A percentile compares a stretch with the other conserved stretches of the same genome.
Conservation (phyloP, 2,329 filamentous ascomycete species). For the Cordyceps javanica region DNA sequence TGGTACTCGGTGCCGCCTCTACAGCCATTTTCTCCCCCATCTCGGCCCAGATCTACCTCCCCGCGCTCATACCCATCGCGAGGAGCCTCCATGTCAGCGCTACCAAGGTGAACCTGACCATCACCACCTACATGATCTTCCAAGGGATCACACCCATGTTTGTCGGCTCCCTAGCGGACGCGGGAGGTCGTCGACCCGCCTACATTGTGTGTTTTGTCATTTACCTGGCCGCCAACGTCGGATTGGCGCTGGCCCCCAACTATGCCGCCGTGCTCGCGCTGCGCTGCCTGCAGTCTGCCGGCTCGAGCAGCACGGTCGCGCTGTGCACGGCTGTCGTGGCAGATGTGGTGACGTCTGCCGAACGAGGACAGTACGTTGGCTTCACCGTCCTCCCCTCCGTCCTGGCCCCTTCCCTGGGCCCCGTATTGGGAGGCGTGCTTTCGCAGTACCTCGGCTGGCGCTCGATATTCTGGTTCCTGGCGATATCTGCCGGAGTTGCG, state of each 20-base stretch:
- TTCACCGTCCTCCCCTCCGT: constrained; percentile 43
- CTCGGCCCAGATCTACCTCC: constrained; percentile 48
- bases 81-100: constrained; percentile 38
- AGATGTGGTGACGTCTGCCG: constrained; percentile 55
- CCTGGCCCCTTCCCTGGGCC: constrained; percentile 43
- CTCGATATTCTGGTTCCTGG: constrained; percentile 57
- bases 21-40: constrained; percentile 41
- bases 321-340: constrained; percentile 53
- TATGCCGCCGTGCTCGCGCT: constrained; percentile 47
- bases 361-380: constrained; percentile 55
- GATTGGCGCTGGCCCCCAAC: constrained; percentile 42
- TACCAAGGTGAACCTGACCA: constrained; percentile 41
- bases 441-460: constrained; percentile 53
- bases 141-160: constrained; percentile 55
- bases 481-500: constrained; percentile 37
- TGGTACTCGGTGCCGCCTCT: constrained; percentile 33
- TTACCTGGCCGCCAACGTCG: constrained; percentile 49
- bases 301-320: constrained; percentile 53
- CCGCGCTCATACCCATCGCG: constrained; percentile 43
- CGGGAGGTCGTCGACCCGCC: constrained; percentile 45
- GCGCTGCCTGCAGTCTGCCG: constrained; percentile 50
- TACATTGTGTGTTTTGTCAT: constrained; percentile 48
- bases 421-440: constrained; percentile 54
- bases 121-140: constrained; percentile 53
- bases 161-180: constrained; percentile 50